phyloP scores from a whole-genome alignment of 306 rosid species.

The Casuarina equisetifolia region DNA sequence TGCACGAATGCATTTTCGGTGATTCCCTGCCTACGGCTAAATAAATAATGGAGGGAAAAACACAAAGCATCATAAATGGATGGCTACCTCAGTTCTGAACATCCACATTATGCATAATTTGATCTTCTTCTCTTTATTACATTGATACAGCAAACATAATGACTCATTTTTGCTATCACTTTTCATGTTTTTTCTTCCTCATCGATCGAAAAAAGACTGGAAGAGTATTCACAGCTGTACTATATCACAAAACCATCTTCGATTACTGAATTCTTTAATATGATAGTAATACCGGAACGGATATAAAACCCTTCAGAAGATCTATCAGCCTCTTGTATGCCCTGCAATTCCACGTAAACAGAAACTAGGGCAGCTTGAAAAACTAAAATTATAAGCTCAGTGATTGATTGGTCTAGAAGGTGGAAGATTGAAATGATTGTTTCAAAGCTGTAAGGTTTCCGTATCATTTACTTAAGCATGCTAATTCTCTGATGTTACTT shows the following conservation, averaged over 20 bases:
- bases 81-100: background rate
- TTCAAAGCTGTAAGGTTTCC: background rate
- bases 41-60: no score
- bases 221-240: slow-evolving; percentile 17
- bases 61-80: no score
- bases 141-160: background rate
- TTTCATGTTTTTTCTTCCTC: slow-evolving; percentile 27
- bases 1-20: no score
- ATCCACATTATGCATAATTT: background rate
- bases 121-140: background rate
- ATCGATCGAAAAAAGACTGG: slow-evolving; percentile 25
- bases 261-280: slow-evolving; percentile 67
- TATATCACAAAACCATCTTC: slow-evolving; percentile 63
- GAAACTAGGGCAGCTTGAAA: slow-evolving; percentile 7
- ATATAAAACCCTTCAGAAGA: slow-evolving; percentile 85
- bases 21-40: no score
- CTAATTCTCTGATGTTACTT: no score
- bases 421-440: background rate
- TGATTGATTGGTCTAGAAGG: background rate
- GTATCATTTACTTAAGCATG: no score
- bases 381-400: background rate
- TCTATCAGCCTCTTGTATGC: slow-evolving; percentile 89
- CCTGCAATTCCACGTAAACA: slow-evolving; percentile 50
- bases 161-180: background rate
- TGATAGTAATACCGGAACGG: slow-evolving; percentile 75